Percentiles rank a stretch among this genome's conserved stretches.
These are phyloP conservation scores for Agarophyton chilense DNA, from an alignment of 23 red algal species.

Conservation along the genomic window DNA sequence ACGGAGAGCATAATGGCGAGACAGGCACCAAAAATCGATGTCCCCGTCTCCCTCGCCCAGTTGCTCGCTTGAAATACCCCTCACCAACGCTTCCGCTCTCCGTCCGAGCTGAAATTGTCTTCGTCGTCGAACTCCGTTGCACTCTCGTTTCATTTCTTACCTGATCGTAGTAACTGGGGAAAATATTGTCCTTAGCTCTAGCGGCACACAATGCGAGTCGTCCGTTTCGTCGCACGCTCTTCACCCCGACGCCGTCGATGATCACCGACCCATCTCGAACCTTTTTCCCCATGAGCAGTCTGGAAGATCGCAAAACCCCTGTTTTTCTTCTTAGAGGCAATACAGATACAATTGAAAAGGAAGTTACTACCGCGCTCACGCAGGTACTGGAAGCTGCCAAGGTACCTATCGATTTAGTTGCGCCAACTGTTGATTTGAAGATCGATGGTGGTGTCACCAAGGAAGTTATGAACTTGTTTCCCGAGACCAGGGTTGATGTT, in stretches of 20 bases:
- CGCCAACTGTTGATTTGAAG: conserved; percentile 46
- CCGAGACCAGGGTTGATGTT: conserved; percentile 80
- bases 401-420: conserved; percentile 85
- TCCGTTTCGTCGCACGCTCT: neutral
- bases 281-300: conserved; percentile 47
- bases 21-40: no score
- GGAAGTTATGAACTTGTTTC: conserved; percentile 75
- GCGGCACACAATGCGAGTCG: neutral
- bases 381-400: conserved; percentile 85
- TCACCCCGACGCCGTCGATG: neutral
- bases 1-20: no score
- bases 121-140: neutral
- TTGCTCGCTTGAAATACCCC: no score
- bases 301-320: conserved; percentile 3
- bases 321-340: conserved; percentile 86
- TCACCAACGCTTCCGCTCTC: no score
- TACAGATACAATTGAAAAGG: conserved; percentile 89
- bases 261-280: conserved; percentile 47
- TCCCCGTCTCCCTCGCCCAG: no score
- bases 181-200: neutral
- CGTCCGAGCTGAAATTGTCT: neutral
- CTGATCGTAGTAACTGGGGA: neutral
- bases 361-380: conserved; percentile 68
- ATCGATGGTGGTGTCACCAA: conserved; percentile 79
- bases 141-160: neutral